These are phyloP conservation scores for Candida michaelii DNA, from an alignment of 805 yeast species.

Conservation along the genomic window DNA sequence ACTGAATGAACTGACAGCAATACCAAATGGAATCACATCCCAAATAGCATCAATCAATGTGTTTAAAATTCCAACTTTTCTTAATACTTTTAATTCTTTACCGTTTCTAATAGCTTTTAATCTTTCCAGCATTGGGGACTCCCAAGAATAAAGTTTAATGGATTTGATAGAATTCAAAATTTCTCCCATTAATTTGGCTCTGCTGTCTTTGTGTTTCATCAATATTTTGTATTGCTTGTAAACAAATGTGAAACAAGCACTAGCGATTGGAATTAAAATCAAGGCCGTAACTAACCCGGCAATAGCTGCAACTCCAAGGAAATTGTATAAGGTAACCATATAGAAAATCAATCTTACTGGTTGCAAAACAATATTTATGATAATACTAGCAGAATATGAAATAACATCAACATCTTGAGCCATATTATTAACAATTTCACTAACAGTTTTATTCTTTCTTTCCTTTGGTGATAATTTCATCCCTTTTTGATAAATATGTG, in stretches of 20 bases:
- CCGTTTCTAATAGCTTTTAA: slow-evolving; percentile 34
- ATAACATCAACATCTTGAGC: slow-evolving; percentile 28
- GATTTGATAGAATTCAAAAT: slow-evolving; percentile 38
- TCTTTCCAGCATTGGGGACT: slow-evolving; percentile 36
- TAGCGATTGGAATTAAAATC: slow-evolving; percentile 32
- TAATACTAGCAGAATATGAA: slow-evolving; percentile 16
- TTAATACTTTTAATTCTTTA: slow-evolving; percentile 30
- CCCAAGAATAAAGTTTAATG: slow-evolving; percentile 44
- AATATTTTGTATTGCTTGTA: slow-evolving; percentile 11
- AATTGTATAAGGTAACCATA: slow-evolving; percentile 31
- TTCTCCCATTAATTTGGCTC: slow-evolving; percentile 39
- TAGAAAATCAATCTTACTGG: slow-evolving; percentile 27
- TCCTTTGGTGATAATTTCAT: slow-evolving; percentile 31
- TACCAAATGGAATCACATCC: slow-evolving; percentile 38
- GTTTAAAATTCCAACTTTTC: slow-evolving; percentile 31
- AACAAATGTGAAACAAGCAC: slow-evolving; percentile 19
- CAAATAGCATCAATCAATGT: slow-evolving; percentile 34
- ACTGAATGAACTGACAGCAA: slow-evolving; percentile 34
- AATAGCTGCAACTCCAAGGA: slow-evolving; percentile 36
- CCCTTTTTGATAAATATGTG: slow-evolving; percentile 29
- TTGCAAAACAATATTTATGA: slow-evolving; percentile 22
- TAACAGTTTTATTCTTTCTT: slow-evolving; percentile 30
- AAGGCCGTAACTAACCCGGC: slow-evolving; percentile 35
- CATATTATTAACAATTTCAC: slow-evolving; percentile 34
- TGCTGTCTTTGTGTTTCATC: slow-evolving; percentile 36